Evolutionary conservation across 352 stramenopile species (phyloP).

Genomic region (Plasmopara viticola): DNA sequence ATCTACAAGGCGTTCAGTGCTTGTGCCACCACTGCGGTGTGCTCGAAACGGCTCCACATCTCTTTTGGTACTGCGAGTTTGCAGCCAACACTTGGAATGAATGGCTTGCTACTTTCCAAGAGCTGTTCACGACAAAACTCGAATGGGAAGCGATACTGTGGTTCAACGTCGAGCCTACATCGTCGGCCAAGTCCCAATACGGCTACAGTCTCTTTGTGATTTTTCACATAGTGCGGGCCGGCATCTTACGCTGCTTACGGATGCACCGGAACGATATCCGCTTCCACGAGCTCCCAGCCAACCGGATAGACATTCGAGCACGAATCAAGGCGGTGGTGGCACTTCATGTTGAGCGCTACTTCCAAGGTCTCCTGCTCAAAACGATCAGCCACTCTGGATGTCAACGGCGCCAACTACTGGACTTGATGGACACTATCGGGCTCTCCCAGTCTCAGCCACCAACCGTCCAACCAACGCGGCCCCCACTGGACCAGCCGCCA

Average conservation of each 20-base stretch:
- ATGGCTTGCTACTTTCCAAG: background rate
- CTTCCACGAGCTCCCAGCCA: too few species aligned
- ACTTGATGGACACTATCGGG: too few species aligned
- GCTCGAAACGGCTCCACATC: background rate
- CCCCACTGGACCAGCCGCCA: too few species aligned
- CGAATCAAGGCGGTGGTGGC: background rate
- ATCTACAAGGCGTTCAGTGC: background rate
- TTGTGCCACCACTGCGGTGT: background rate
- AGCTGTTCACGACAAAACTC: background rate
- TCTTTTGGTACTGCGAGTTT: background rate
- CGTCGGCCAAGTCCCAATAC: background rate
- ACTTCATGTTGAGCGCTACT: conserved; percentile 1
- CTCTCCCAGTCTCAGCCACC: too few species aligned
- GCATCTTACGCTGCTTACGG: background rate
- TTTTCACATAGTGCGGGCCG: too few species aligned
- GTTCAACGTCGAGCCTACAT: background rate
- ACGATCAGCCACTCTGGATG: background rate
- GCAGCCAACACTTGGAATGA: background rate
- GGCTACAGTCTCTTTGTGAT: background rate
- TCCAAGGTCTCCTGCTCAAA: conserved; percentile 1
- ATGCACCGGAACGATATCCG: background rate
- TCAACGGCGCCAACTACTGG: background rate
- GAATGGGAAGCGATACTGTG: background rate
- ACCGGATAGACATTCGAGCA: background rate
- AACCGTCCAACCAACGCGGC: too few species aligned